Percentiles rank a stretch among this genome's conserved stretches.
These are phyloP conservation scores for Clavispora fructus DNA, from an alignment of 805 yeast genomes.

Conservation along the genomic window DNA sequence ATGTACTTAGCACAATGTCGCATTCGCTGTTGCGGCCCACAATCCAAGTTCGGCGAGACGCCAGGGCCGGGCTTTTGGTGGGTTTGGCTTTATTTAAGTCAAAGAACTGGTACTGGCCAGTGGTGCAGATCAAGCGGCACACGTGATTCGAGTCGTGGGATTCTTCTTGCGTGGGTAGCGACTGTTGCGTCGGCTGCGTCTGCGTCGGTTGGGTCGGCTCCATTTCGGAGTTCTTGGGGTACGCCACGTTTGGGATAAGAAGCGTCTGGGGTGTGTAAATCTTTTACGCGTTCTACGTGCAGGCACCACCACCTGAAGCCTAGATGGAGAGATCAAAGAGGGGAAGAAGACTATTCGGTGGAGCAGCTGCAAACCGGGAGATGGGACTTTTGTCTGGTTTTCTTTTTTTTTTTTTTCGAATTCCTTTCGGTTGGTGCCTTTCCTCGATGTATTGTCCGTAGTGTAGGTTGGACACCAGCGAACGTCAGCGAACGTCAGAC, in stretches of 20 bases:
- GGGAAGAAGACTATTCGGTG: too few species aligned
- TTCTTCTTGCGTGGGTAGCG: slow-evolving; percentile 11
- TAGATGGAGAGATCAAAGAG: too few species aligned
- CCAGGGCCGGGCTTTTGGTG: slow-evolving; percentile 9
- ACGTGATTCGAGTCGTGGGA: slow-evolving; percentile 27
- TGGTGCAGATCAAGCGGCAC: slow-evolving; percentile 57
- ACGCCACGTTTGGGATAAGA: not conserved
- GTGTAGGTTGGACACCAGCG: too few species aligned
- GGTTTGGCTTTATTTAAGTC: slow-evolving; percentile 37
- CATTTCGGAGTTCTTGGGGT: not conserved
- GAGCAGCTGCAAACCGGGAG: too few species aligned
- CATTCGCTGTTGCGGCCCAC: slow-evolving; percentile 70
- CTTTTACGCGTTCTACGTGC: not conserved
- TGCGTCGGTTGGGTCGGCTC: slow-evolving; percentile 34
- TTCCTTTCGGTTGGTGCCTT: too few species aligned
- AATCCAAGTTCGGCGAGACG: slow-evolving; percentile 46
- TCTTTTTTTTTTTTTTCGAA: too few species aligned
- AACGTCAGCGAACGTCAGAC: too few species aligned
- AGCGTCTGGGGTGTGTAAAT: not conserved
- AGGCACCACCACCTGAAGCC: too few species aligned
- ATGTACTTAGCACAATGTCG: slow-evolving; percentile 56
- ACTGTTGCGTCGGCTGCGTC: slow-evolving; percentile 20
- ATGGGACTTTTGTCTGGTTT: too few species aligned
- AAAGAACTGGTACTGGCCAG: slow-evolving; percentile 46
- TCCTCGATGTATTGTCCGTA: too few species aligned